Evolutionary conservation across 768 basidiomycete species (phyloP), one percentile per base, ranked within the genome.

Genomic region (Daedaleopsis sinensis): DNA sequence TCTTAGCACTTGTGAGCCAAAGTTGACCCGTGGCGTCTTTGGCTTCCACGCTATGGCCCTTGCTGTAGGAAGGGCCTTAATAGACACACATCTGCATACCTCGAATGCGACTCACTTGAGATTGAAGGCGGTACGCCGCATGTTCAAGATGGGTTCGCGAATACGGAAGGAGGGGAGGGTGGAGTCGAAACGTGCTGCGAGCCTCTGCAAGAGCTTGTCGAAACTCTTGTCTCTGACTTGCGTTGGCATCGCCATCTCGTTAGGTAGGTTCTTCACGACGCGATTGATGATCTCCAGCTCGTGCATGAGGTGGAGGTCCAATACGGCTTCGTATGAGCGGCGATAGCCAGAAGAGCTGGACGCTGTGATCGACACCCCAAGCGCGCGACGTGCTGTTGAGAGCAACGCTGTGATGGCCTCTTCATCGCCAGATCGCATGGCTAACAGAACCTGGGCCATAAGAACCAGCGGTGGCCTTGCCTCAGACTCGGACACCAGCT

Each of bases 1-100:
- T 94, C 72, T 96, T 98, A n/a, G 96, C 90, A 61, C 90, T 98
- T 27, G 85, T 80, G 13, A 98, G 82, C 97, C 97, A 99, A 1
- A 93, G 88, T 50, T 83, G 82, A 3, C 94, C 90, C 39, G 96
- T 87, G 66, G 90, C 88, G 15, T 76, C 75, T 37, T 72, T 78
- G n/a, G 84, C 73, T 6, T 52, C 59, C 38, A 54, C 12, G 23
- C 50, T 39, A 15, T 47, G 35, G 18, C 56, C 50, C 24, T 35
- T 57, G 47, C 37, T 39, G 35, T 32, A n/a, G 11, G 18, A 11
- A 21, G n/a, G 5, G 5, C 15, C 12, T 10, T 18, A 35, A n/a
- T 24, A 19, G 24, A 19, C 10, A 19, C 47, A 21, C 10, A 8
- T 19, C 19, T 8, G 43, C 21, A 38, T 5, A 23, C 44, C 23